These are phyloP conservation scores for Cruciata laevipes DNA, from an alignment of 257 asterid species.

Conservation along the genomic window DNA sequence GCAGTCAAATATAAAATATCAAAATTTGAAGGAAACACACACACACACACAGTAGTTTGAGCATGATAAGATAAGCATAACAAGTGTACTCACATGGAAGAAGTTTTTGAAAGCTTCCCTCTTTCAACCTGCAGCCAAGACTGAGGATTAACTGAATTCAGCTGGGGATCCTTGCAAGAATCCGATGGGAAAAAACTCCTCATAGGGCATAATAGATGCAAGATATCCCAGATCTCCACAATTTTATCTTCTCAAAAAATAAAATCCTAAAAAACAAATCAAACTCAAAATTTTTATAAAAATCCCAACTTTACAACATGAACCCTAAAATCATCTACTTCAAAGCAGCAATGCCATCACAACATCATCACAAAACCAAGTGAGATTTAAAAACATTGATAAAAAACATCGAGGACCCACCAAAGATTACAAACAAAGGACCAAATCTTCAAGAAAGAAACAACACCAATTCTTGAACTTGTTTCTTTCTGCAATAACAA, in stretches of 20 bases:
- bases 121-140: slow-evolving; percentile 99
- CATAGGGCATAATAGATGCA: slow-evolving; percentile 85
- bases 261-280: slow-evolving; percentile 14
- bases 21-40: slow-evolving; percentile 8
- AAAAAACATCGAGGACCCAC: slow-evolving; percentile 22
- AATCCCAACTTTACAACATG: slow-evolving; percentile 16
- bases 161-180: slow-evolving; percentile 70
- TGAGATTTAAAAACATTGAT: slow-evolving; percentile 13
- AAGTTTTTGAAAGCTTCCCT: slow-evolving; percentile 71
- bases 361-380: slow-evolving; percentile 16
- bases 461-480: slow-evolving; percentile 9
- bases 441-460: background rate
- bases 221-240: slow-evolving; percentile 93
- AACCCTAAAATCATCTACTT: slow-evolving; percentile 12
- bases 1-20: slow-evolving; percentile 19
- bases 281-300: slow-evolving; percentile 14
- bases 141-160: slow-evolving; percentile 73
- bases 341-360: background rate
- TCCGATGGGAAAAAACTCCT: slow-evolving; percentile 82
- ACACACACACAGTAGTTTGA: slow-evolving; percentile 5
- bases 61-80: background rate
- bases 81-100: slow-evolving; percentile 50
- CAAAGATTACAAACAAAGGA: slow-evolving; percentile 31
- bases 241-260: slow-evolving; percentile 20
- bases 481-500: background rate